Conservation (phyloP, 805 yeast genomes). For the Jamesozyma spencerorum region DNA sequence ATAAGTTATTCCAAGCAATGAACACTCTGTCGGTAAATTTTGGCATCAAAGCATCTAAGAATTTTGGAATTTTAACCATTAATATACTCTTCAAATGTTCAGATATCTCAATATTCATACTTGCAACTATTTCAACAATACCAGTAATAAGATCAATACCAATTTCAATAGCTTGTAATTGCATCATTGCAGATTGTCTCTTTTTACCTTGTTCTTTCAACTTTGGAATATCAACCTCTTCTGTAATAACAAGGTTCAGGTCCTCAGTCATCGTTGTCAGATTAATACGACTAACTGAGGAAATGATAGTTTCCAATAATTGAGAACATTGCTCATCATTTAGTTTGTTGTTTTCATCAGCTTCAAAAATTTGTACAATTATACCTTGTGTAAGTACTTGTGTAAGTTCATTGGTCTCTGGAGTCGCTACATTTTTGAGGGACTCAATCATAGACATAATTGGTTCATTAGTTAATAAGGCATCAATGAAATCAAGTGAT, state of each 20-base stretch:
- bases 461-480: slow-evolving; percentile 10
- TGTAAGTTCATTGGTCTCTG: slow-evolving; percentile 26
- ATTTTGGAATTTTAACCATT: slow-evolving; percentile 22
- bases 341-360: slow-evolving; percentile 12
- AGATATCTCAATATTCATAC: slow-evolving; percentile 4
- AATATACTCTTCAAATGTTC: slow-evolving; percentile 9
- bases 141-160: slow-evolving; percentile 71
- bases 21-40: slow-evolving; percentile 48
- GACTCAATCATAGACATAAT: slow-evolving; percentile 2
- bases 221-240: slow-evolving; percentile 17
- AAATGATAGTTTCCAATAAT: slow-evolving; percentile 19
- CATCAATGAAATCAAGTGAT: slow-evolving; percentile 42
- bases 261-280: slow-evolving; percentile 26
- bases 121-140: slow-evolving; percentile 48
- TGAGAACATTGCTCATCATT: slow-evolving; percentile 13
- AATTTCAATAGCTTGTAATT: slow-evolving; percentile 57
- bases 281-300: slow-evolving; percentile 27
- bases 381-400: slow-evolving; percentile 32
- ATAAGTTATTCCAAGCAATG: slow-evolving; percentile 60
- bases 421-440: neutral
- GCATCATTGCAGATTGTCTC: slow-evolving; percentile 39
- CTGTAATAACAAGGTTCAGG: slow-evolving; percentile 6
- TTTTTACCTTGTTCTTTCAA: slow-evolving; percentile 33
- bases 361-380: slow-evolving; percentile 31
- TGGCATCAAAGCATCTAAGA: slow-evolving; percentile 37